phyloP scores from a whole-genome alignment of 371 early-diverging fungal genomes.

The Circinella umbellata region DNA sequence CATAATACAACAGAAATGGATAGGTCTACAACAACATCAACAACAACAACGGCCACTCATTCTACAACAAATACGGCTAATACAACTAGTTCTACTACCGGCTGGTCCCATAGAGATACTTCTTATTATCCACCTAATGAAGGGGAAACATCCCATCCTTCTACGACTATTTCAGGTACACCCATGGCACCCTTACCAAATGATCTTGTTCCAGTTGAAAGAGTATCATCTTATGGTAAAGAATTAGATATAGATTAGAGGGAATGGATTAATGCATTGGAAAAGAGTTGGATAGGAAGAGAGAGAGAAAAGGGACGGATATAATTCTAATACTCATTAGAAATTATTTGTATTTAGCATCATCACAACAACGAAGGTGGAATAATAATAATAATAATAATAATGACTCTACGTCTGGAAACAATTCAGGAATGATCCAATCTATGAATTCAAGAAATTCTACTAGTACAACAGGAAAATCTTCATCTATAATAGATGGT shows the following conservation, averaged over 20 bases:
- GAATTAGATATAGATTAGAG: too few species aligned
- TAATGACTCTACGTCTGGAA: not conserved
- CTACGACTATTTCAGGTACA: not conserved
- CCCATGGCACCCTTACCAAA: too few species aligned
- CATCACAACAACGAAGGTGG: constrained; percentile 7
- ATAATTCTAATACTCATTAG: too few species aligned
- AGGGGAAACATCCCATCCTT: not conserved
- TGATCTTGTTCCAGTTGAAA: constrained; percentile 26
- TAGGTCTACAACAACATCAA: not conserved
- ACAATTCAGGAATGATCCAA: constrained; percentile 10
- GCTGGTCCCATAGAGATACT: not conserved
- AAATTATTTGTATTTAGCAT: not conserved
- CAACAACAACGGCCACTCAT: too few species aligned
- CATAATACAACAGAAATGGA: not conserved
- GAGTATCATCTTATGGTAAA: constrained; percentile 23
- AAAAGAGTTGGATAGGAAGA: not conserved
- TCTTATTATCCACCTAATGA: not conserved
- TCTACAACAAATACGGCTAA: too few species aligned
- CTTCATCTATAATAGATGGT: not conserved
- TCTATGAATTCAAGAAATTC: not conserved
- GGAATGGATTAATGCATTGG: too few species aligned
- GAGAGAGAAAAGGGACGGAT: too few species aligned
- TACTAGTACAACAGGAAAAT: not conserved
- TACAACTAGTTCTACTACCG: not conserved
- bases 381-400: not conserved